A percentile compares a stretch with the other conserved stretches of the same genome.
These are phyloP conservation scores for Neonectria sp. DNA, from an alignment of 2,329 filamentous ascomycete genomes.

Conservation along the genomic window DNA sequence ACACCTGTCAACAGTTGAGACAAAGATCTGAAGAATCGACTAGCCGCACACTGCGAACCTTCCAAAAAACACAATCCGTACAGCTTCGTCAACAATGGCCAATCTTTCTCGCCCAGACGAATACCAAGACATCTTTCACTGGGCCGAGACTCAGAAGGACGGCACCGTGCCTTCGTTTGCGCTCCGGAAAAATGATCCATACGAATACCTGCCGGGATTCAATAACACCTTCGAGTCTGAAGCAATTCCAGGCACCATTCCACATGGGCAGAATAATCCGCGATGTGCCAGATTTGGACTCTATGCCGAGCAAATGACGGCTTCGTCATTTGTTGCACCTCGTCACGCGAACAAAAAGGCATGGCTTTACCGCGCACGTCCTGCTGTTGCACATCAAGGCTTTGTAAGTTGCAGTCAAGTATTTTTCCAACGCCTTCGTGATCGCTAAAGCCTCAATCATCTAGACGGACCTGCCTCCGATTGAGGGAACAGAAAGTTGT, in stretches of 20 bases:
- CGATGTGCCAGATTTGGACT: conserved; percentile 56
- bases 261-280: conserved; percentile 61
- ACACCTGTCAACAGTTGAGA: not conserved
- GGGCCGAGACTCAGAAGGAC: conserved; percentile 74
- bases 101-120: conserved; percentile 45
- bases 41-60: not conserved
- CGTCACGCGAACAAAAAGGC: conserved; percentile 51
- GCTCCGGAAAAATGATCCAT: conserved; percentile 57
- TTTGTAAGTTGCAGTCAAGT: conserved; percentile 29
- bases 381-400: conserved; percentile 52
- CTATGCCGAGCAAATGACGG: conserved; percentile 62
- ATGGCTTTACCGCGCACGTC: conserved; percentile 49
- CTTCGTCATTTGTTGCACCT: conserved; percentile 51
- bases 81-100: not conserved
- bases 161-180: conserved; percentile 68
- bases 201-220: conserved; percentile 71
- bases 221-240: conserved; percentile 63
- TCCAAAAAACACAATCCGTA: not conserved
- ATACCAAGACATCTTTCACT: conserved; percentile 68
- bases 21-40: not conserved
- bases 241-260: conserved; percentile 62
- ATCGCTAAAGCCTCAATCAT: not conserved
- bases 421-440: fast-evolving
- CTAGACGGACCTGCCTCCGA: conserved; percentile 41
- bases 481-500: conserved; percentile 45